A percentile compares a stretch with the other conserved stretches of the same genome.
Evolutionary conservation across 2,329 filamentous ascomycete species (phyloP).

Genomic region (Escovopsis sp.): DNA sequence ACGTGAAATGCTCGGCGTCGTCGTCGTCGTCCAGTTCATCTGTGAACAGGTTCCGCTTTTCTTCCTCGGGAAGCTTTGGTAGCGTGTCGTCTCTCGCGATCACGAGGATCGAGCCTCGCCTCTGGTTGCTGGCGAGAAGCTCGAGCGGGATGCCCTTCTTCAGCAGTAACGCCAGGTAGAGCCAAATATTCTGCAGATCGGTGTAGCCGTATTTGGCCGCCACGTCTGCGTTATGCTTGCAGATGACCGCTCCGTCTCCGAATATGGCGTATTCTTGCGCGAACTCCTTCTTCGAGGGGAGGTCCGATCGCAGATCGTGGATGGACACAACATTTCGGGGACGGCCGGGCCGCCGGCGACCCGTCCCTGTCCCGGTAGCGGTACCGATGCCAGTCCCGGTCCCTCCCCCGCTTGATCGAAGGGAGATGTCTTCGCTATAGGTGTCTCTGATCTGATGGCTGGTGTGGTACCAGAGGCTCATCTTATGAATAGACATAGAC

Average conservation of each 20-base stretch:
- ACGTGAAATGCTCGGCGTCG: not conserved
- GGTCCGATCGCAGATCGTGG: conserved; percentile 48
- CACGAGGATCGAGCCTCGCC: conserved; percentile 47
- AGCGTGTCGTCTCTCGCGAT: conserved; percentile 48
- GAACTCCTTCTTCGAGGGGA: conserved; percentile 67
- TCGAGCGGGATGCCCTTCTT: conserved; percentile 61
- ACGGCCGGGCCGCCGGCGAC: conserved; percentile 29
- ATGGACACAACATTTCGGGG: conserved; percentile 60
- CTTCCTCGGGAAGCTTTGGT: conserved; percentile 16
- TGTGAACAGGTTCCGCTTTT: not conserved
- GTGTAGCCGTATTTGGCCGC: conserved; percentile 54
- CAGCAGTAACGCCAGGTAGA: conserved; percentile 61
- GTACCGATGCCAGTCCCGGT: conserved; percentile 37
- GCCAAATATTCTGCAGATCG: conserved; percentile 73
- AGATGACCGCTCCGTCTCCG: conserved; percentile 67
- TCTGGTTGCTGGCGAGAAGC: conserved; percentile 38
- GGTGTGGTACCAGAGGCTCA: conserved; percentile 40
- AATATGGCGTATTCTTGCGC: conserved; percentile 73
- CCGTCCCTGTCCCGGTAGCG: conserved; percentile 36
- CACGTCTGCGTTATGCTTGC: conserved; percentile 66
- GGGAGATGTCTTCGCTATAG: conserved; percentile 40
- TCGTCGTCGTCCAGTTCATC: no score
- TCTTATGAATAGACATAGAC: conserved; percentile 45
- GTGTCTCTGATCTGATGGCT: conserved; percentile 36
- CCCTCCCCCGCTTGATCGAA: conserved; percentile 44